Evolutionary conservation across 2,329 filamentous ascomycete species (phyloP), one percentile per base, ranked within the genome.

Genomic region (Hypomyces perniciosus): DNA sequence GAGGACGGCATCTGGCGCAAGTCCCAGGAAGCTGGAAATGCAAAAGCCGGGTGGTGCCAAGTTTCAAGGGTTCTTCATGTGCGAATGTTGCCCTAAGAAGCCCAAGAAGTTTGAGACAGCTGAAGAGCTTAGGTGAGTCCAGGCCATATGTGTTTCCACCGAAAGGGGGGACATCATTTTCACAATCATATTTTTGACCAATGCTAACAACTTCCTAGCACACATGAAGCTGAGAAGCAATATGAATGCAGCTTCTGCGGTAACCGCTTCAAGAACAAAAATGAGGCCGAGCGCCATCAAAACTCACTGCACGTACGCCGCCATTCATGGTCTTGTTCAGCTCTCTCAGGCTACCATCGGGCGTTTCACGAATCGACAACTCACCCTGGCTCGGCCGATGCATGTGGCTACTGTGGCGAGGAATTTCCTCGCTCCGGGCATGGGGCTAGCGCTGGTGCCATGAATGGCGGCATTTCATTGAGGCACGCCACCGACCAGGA

Each of bases 191-290:
- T 8, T 26, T 26, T 42, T 10, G 20, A 42, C 39, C 12, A 8
- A 26, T 37, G 40, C 45, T 52, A 33, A 45, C 44, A 26, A 30
- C 41, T n/a, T 8, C 30, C 39, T 27, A 96, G 92, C 57, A 75
- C 85, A 41, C 92, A 97, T 67, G 89, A 93, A 69, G 84, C 89
- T 64, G 93, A 97, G 69, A 97, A 97, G 69, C 92, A 97, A 69
- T 97, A 96, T 68, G 88, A 88, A 56, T 97, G 92, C 68, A 80
- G 83, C 29, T 97, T 89, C 66, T 97, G 92, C 68, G 87, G 87
- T 39, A 96, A 96, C 66, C 84, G 92, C 8, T 97, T 97, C 76
- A 97, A 97, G 72, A 97, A 97, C 73, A 97, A 97, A 72, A 97
- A 97, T 62, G 93, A 97, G 72, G 91, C 91, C 2, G 92, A 97